Evolutionary conservation across 352 stramenopile genomes (phyloP), one percentile per base, ranked within the genome.

Genomic region (Peronosclerospora sorghi): DNA sequence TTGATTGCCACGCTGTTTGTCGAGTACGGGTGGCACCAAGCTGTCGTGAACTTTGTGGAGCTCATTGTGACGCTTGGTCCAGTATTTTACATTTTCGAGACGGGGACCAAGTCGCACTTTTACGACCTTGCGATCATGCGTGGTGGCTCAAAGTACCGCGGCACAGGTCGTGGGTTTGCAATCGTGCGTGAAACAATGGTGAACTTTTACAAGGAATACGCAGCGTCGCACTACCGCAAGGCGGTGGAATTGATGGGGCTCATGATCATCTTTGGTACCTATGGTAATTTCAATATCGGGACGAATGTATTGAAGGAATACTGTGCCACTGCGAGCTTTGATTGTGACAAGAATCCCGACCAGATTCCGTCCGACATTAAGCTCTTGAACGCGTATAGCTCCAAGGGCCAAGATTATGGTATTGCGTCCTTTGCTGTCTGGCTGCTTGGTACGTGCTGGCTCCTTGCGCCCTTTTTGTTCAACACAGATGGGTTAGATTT

Each of bases 21-120:
- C 18, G 77, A 93, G 48, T 83, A 83, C 35, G 77, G 80, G 21
- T 93, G 74, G 71, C 73, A 75, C 13, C 80, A 93, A 56, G 77
- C 73, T 18, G 54, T 89, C 19, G 58, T 87, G 1, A 73, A 93
- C 40, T 85, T 90, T 45, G 51, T 89, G n/a, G 74, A 87, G 54
- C 48, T 87, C 5, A 50, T 93, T 20, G 58, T 93, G 48, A 88
- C 73, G 10, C 62, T 93, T n/a, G 80, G 78, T 15, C 74, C 80
- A 5, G 42, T 93, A 12, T 93, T 90, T 38, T 93, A 89, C 59
- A 90, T 87, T 32, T 93, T 93, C 28, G 74, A 90, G 51, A 93
- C 74, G 3, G 77, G 77, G 18, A 93, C 78, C 0, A 88, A 88
- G 48, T 76, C 74, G 14, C 80, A 93, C 43, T 90, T 87, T 28